Percentiles rank a stretch among this genome's conserved stretches.
These are phyloP conservation scores for Entrophospora sp. DNA, from an alignment of 192 early-diverging fungal genomes.

Conservation along the genomic window DNA sequence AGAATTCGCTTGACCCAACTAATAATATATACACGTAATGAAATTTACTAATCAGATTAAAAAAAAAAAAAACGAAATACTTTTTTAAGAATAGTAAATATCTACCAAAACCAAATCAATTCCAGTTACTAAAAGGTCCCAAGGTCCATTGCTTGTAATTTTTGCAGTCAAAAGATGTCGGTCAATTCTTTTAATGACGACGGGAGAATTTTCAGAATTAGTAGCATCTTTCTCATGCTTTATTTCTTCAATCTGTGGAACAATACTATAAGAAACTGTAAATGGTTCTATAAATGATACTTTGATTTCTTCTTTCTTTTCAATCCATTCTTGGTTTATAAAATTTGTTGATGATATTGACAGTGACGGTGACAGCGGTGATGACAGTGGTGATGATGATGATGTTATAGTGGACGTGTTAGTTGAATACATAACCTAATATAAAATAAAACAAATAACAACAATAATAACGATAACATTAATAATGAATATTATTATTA, in stretches of 20 bases:
- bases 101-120: constrained; percentile 25
- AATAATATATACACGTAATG: too few relatives aligned
- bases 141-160: constrained; percentile 30
- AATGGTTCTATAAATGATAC: constrained; percentile 49
- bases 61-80: too few relatives aligned
- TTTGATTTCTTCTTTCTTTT: constrained; percentile 45
- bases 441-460: constrained; percentile 20
- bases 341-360: constrained; percentile 18
- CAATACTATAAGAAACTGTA: constrained; percentile 37
- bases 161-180: constrained; percentile 24
- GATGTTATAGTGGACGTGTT: too few relatives aligned
- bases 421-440: constrained; percentile 32
- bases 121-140: constrained; percentile 41
- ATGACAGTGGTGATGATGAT: too few relatives aligned
- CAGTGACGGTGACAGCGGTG: too few relatives aligned
- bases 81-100: too few relatives aligned
- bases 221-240: constrained; percentile 1
- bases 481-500: too few relatives aligned
- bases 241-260: too few relatives aligned
- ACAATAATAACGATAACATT: too few relatives aligned
- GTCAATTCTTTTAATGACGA: constrained; percentile 28
- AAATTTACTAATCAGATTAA: too few relatives aligned
- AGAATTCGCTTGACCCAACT: too few relatives aligned
- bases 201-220: constrained; percentile 12
- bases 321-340: constrained; percentile 28